These are phyloP conservation scores for Candida nemodendra DNA, from an alignment of 805 yeast species.

Conservation along the genomic window DNA sequence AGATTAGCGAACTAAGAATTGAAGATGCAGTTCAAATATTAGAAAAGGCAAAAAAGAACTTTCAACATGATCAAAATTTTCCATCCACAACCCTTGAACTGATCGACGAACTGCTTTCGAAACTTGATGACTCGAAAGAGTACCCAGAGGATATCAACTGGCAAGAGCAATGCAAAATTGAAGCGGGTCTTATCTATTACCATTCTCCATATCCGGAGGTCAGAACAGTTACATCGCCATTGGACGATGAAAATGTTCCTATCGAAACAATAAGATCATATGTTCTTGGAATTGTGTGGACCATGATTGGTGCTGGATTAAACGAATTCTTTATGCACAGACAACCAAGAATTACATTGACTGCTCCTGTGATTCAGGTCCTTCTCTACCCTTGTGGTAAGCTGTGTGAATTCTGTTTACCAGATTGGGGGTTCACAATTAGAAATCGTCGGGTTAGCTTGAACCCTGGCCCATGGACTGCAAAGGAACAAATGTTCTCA, in stretches of 20 bases:
- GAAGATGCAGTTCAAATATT: slow-evolving; percentile 32
- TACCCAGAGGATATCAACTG: slow-evolving; percentile 5
- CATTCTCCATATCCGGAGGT: slow-evolving; percentile 66
- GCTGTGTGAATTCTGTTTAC: slow-evolving; percentile 41
- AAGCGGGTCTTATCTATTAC: slow-evolving; percentile 39
- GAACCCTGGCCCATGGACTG: slow-evolving; percentile 65
- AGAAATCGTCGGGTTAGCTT: slow-evolving; percentile 39
- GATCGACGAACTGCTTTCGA: slow-evolving; percentile 4
- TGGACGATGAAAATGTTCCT: slow-evolving; percentile 48
- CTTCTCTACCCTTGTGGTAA: slow-evolving; percentile 61
- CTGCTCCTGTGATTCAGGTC: slow-evolving; percentile 55
- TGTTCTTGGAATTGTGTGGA: slow-evolving; percentile 17
- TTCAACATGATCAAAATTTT: slow-evolving; percentile 33
- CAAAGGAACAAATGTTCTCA: slow-evolving; percentile 65
- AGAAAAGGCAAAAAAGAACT: slow-evolving; percentile 25
- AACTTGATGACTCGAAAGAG: slow-evolving; percentile 18
- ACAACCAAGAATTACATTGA: slow-evolving; percentile 50
- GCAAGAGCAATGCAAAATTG: slow-evolving; percentile 25
- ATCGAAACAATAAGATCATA: slow-evolving; percentile 42
- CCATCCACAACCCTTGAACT: slow-evolving; percentile 24
- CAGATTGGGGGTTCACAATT: slow-evolving; percentile 41
- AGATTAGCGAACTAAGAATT: slow-evolving; percentile 2
- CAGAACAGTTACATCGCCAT: slow-evolving; percentile 55
- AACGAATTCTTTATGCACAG: slow-evolving; percentile 60
- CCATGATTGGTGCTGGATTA: slow-evolving; percentile 53